Percentiles rank a stretch among this genome's conserved stretches.
These are phyloP conservation scores for Solanum bulbocastanum DNA, from an alignment of 257 asterid species.

Conservation along the genomic window DNA sequence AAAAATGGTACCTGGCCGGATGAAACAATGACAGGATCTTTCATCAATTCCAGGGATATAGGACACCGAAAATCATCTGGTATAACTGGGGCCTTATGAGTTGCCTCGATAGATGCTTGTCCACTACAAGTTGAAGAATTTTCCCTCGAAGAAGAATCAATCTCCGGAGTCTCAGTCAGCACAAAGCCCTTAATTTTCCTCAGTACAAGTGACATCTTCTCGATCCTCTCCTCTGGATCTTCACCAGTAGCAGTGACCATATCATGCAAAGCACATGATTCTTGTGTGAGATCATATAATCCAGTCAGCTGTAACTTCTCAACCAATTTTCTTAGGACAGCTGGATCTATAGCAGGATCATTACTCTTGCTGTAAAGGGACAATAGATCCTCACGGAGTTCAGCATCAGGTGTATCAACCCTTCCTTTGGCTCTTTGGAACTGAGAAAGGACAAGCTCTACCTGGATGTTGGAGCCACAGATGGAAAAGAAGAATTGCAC, in stretches of 20 bases:
- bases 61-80: slow-evolving; percentile 99
- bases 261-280: slow-evolving; percentile 92
- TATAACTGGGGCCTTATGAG: slow-evolving; percentile 47
- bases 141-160: slow-evolving; percentile 27
- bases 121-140: slow-evolving; percentile 44
- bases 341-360: slow-evolving; percentile 36
- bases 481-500: background rate
- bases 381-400: slow-evolving; percentile 67
- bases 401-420: slow-evolving; percentile 62
- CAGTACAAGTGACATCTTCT: slow-evolving; percentile 85
- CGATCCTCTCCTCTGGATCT: slow-evolving; percentile 82
- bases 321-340: slow-evolving; percentile 50
- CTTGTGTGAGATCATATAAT: slow-evolving; percentile 81
- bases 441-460: slow-evolving; percentile 95
- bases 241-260: slow-evolving; percentile 81
- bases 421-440: slow-evolving; percentile 96
- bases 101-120: slow-evolving; percentile 29
- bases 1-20: slow-evolving; percentile 77
- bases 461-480: slow-evolving; percentile 31
- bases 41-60: slow-evolving; percentile 87
- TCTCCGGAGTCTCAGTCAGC: slow-evolving; percentile 64
- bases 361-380: slow-evolving; percentile 40
- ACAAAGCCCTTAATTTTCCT: slow-evolving; percentile 92
- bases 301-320: slow-evolving; percentile 74
- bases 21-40: slow-evolving; percentile 96